Evolutionary conservation across 441 rosid genomes (phyloP), one percentile per base, ranked within the genome.

Genomic region (Corymbia calophylla): DNA sequence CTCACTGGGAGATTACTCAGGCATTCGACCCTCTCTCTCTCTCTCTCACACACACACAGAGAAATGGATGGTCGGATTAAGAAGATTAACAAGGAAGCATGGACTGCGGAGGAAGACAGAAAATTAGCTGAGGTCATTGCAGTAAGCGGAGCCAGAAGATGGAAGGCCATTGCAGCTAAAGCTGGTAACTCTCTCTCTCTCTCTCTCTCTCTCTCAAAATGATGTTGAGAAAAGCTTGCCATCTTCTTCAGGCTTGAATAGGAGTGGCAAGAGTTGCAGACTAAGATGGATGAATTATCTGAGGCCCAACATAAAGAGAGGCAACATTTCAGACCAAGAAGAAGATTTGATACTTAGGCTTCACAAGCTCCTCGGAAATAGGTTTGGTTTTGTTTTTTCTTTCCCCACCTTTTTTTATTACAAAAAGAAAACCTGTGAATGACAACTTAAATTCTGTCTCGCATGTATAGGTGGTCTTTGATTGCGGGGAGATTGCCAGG

Each of bases 311-410:
- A 85, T 89, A 70, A 89, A 89, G 87, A 89, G 90, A 84, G 90
- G 90, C 31, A 85, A 89, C 56, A 89, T 89, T 44, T 89, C 90
- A 47, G 90, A 89, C 88, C 90, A 89, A 32, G 90, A 89, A 89
- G 90, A 89, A 81, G 90, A 89, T 73, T 54, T 89, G 88, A 89
- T 89, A 51, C 90, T 89, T 7, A 89, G 90, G 88, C 90, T 89
- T 68, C 90, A 89, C 62, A 89, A 89, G 60, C 85, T 89, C 86
- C 88, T 89, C 48, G 90, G 90, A 39, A 89, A 89, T 87, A 89
- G 90, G 90, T 87, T 73, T 49, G 5, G 29, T 12, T 53, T 35
- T 53, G 13, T 25, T 53, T 19, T 29, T 27, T 35, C 14, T 80
- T 29, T 54, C 32, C 32, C 31, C 23, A 27, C 21, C 2, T 16